Conservation (phyloP, 169 alveolate species). For the Cryptosporidium baileyi region DNA sequence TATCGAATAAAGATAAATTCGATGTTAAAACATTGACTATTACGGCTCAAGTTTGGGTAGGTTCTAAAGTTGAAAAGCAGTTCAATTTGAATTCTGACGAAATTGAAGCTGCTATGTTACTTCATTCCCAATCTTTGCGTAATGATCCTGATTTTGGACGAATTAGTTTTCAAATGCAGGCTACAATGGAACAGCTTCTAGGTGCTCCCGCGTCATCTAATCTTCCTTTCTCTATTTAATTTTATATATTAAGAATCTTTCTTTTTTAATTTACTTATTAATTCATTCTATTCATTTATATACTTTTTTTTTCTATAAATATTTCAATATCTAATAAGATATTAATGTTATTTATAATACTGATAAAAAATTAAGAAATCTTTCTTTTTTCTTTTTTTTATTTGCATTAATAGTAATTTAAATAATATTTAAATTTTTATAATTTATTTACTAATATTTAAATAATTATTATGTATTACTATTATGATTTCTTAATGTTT, state of each 20-base stretch:
- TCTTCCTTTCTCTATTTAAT: slow-evolving; percentile 62
- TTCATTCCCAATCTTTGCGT: slow-evolving; percentile 71
- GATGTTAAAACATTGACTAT: slow-evolving; percentile 80
- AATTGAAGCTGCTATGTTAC: slow-evolving; percentile 80
- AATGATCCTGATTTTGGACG: slow-evolving; percentile 73
- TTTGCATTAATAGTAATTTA: not conserved
- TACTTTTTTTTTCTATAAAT: not conserved
- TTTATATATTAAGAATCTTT: not conserved
- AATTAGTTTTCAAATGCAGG: slow-evolving; percentile 74
- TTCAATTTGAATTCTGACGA: slow-evolving; percentile 81
- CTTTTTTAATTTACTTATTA: not conserved
- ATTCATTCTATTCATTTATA: not conserved
- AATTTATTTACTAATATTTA: not conserved
- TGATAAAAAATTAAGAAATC: too few species aligned
- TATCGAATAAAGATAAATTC: slow-evolving; percentile 73
- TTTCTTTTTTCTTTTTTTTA: too few species aligned
- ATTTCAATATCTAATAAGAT: too few species aligned
- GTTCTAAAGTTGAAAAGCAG: slow-evolving; percentile 84
- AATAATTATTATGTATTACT: not conserved
- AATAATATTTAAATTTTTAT: not conserved
- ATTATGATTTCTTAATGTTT: slow-evolving; percentile 6
- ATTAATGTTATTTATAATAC: too few species aligned
- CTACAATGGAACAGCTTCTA: slow-evolving; percentile 64
- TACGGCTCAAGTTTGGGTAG: slow-evolving; percentile 82
- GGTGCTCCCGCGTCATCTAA: slow-evolving; percentile 59